Evolutionary conservation across 1,139 yeast species (phyloP).

Genomic region (Hemisphaericaspora lyxosophila): DNA sequence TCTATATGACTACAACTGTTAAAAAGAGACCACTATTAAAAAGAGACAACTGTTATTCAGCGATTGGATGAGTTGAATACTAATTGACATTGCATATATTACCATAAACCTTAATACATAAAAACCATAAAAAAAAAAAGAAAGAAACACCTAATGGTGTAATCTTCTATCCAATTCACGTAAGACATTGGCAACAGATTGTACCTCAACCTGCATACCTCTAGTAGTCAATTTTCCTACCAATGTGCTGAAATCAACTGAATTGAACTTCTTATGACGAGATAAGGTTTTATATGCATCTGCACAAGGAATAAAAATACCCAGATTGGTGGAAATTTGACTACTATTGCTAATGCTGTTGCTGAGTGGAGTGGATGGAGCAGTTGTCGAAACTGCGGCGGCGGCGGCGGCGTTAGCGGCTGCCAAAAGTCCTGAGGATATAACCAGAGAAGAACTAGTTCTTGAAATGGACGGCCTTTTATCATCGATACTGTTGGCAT

Average conservation of each 20-base stretch:
- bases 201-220: conserved; percentile 88
- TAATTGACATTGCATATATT: neutral
- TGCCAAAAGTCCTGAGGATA: conserved; percentile 11
- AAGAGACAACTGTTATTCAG: neutral
- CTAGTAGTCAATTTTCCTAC: conserved; percentile 76
- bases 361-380: conserved; percentile 12
- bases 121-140: conserved; percentile 1
- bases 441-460: conserved; percentile 14
- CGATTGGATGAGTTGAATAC: too few species aligned
- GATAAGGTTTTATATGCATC: conserved; percentile 86
- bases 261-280: conserved; percentile 71
- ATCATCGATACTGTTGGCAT: conserved; percentile 13
- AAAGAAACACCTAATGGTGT: conserved; percentile 34
- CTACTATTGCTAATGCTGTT: conserved; percentile 10
- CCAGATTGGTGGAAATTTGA: conserved; percentile 7
- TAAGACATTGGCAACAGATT: conserved; percentile 78
- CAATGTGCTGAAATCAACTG: conserved; percentile 69
- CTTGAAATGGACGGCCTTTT: conserved; percentile 11
- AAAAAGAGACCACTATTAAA: neutral
- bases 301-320: conserved; percentile 76
- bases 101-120: neutral
- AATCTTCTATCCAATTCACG: conserved; percentile 75
- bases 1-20: too few species aligned
- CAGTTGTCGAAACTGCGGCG: conserved; percentile 6
- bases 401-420: conserved; percentile 8